A percentile compares a stretch with the other conserved stretches of the same genome.
These are phyloP conservation scores for Catharanthus roseus DNA, from an alignment of 257 asterid genomes.

Conservation along the genomic window DNA sequence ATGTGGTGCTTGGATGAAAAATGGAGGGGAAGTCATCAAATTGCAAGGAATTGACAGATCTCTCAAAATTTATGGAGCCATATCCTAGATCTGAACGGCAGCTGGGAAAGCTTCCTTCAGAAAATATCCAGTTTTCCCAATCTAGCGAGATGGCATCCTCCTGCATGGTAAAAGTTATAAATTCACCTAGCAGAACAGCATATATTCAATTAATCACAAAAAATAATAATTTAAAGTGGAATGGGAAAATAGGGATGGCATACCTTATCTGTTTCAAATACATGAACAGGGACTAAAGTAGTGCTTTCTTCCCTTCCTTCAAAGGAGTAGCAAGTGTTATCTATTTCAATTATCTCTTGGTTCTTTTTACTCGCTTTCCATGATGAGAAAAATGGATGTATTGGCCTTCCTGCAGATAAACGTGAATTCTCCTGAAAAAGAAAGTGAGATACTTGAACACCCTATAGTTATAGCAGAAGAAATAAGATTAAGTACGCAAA, in stretches of 20 bases:
- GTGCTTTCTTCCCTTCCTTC: conserved; percentile 52
- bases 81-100: conserved; percentile 28
- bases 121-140: conserved; percentile 73
- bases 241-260: conserved; percentile 12
- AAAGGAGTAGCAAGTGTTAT: conserved; percentile 26
- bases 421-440: conserved; percentile 72
- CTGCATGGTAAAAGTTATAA: conserved; percentile 34
- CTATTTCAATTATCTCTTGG: conserved; percentile 50
- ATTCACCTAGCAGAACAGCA: not conserved
- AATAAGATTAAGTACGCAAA: conserved; percentile 7
- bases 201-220: not conserved
- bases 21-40: conserved; percentile 43
- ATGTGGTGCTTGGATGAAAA: conserved; percentile 27
- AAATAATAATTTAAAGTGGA: not conserved
- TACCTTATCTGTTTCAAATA: conserved; percentile 70
- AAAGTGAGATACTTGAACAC: conserved; percentile 2
- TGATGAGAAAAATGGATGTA: conserved; percentile 85
- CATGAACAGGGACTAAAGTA: conserved; percentile 67
- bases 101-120: conserved; percentile 35
- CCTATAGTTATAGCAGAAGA: not conserved
- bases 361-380: conserved; percentile 54
- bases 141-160: conserved; percentile 41
- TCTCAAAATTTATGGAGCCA: conserved; percentile 44
- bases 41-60: conserved; percentile 48
- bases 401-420: conserved; percentile 73